Percentiles rank a stretch among this genome's conserved stretches.
Evolutionary conservation across 148 eudicot genomes (phyloP).

Genomic region (Amaranthus cruentus): DNA sequence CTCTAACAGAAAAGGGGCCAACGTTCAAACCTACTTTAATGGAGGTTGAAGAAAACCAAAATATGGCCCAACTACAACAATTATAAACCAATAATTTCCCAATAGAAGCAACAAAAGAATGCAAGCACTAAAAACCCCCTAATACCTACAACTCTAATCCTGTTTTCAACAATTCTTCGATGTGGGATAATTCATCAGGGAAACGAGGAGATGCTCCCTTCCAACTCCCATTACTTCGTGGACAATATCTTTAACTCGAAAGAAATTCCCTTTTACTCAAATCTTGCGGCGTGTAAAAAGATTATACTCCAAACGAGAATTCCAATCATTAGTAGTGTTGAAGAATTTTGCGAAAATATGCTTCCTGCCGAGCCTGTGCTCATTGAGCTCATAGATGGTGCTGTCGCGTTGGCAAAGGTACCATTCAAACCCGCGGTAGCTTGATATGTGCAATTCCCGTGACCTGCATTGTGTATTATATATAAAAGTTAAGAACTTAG

Average conservation of each 20-base stretch:
- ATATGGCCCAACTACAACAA: conserved; percentile 17
- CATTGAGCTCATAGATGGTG: conserved; percentile 48
- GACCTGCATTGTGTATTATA: conserved; percentile 42
- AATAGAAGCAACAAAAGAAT: conserved; percentile 16
- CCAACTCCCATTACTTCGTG: neutral
- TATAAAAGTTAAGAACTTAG: neutral
- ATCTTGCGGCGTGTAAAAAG: conserved; percentile 16
- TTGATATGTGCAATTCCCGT: conserved; percentile 48
- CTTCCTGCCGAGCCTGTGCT: conserved; percentile 32
- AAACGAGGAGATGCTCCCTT: conserved; percentile 22
- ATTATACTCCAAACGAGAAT: conserved; percentile 26
- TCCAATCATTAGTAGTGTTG: conserved; percentile 19
- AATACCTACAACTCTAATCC: neutral
- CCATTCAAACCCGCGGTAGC: conserved; percentile 37
- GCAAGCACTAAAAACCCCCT: neutral
- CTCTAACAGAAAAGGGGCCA: conserved; percentile 7
- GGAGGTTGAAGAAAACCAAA: conserved; percentile 13
- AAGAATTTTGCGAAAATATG: conserved; percentile 12
- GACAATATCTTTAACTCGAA: neutral
- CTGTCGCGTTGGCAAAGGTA: conserved; percentile 41
- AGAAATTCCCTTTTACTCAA: neutral
- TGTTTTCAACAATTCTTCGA: neutral
- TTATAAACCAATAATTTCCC: neutral
- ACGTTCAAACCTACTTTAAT: conserved; percentile 15
- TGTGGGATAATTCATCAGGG: conserved; percentile 13